These are phyloP conservation scores for Xerocomellus intermedius DNA, from an alignment of 768 basidiomycete species.

Conservation along the genomic window DNA sequence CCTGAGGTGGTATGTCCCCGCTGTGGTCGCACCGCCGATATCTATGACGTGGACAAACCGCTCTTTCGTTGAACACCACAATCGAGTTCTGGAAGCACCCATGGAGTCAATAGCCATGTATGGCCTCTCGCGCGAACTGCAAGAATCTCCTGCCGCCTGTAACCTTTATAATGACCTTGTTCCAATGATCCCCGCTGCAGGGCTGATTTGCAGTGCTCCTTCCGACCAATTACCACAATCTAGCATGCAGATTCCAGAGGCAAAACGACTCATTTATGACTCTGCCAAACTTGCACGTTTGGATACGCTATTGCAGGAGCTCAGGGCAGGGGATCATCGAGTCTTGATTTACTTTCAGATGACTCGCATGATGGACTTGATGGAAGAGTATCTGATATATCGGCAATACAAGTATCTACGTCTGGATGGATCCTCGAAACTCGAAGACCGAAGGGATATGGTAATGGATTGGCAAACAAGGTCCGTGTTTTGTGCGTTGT, in stretches of 20 bases:
- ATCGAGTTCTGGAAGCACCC: constrained; percentile 61
- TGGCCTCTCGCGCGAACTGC: constrained; percentile 70
- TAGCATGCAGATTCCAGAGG: constrained; percentile 90
- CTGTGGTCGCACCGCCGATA: constrained; percentile 83
- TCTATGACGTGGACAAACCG: constrained; percentile 70
- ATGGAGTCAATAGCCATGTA: constrained; percentile 75
- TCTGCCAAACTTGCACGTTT: constrained; percentile 94
- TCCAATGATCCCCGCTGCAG: constrained; percentile 62
- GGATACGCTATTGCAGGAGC: constrained; percentile 84
- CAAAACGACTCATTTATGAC: constrained; percentile 92
- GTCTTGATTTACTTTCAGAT: constrained; percentile 99
- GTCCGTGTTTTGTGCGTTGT: constrained; percentile 41
- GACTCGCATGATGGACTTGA: constrained; percentile 99
- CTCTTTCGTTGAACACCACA: constrained; percentile 72
- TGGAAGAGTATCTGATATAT: constrained; percentile 98
- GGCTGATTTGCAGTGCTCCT: constrained; percentile 67
- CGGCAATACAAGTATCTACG: constrained; percentile 95
- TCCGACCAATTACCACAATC: constrained; percentile 74
- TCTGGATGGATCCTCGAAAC: constrained; percentile 89
- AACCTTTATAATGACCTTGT: constrained; percentile 45
- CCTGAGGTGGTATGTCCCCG: constrained; percentile 84
- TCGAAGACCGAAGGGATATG: constrained; percentile 98
- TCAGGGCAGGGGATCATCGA: constrained; percentile 91
- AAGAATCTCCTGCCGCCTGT: constrained; percentile 56
- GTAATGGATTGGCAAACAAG: constrained; percentile 99